Evolutionary conservation across 1,139 yeast genomes (phyloP).

Genomic region (Geotrichum candidum): DNA sequence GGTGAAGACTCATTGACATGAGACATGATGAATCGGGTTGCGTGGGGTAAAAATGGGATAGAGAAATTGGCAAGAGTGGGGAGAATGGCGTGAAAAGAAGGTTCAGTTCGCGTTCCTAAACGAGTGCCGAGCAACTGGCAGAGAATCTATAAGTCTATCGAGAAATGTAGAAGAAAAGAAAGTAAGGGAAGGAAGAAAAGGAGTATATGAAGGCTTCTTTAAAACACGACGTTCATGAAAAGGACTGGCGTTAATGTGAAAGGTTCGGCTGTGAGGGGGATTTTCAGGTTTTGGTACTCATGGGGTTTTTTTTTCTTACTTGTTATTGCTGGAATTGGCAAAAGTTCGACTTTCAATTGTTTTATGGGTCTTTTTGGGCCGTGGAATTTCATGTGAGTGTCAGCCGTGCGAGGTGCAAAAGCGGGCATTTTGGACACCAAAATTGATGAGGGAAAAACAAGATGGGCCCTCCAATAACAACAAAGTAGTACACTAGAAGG

Average conservation of each 20-base stretch:
- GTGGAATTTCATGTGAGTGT: neutral
- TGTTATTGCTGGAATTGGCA: neutral
- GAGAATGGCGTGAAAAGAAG: neutral
- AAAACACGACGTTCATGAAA: neutral
- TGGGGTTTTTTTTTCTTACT: constrained; percentile 6
- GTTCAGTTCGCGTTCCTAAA: neutral
- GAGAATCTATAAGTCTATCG: neutral
- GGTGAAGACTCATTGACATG: neutral
- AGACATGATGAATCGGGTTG: neutral
- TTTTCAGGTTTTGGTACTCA: neutral
- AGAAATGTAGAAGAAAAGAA: neutral
- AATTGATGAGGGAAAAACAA: too few relatives aligned
- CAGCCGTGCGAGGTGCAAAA: neutral
- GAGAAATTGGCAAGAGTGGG: neutral
- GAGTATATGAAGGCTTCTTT: neutral
- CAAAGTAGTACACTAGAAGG: too few relatives aligned
- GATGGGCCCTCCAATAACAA: too few relatives aligned
- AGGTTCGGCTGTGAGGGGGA: neutral
- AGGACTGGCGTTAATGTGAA: neutral
- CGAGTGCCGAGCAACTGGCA: neutral
- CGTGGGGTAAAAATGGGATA: neutral
- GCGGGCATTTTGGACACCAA: too few relatives aligned
- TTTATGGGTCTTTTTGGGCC: neutral
- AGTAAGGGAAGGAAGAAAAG: neutral
- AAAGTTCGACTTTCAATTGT: neutral